Conservation (phyloP, 2,329 filamentous ascomycete species). For the Phaeosphaeria sp. region DNA sequence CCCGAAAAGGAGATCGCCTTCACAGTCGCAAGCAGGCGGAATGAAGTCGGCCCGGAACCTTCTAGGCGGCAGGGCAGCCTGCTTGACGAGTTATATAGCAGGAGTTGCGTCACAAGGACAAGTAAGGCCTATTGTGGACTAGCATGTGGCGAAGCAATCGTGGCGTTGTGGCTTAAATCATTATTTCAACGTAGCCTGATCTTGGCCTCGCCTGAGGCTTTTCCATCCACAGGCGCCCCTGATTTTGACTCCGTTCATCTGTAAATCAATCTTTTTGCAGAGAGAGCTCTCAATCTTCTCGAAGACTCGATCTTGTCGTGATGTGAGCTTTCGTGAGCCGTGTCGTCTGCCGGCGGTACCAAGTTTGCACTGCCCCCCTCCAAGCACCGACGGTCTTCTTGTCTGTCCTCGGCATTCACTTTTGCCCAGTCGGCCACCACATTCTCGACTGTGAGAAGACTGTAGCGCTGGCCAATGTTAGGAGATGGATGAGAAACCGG, state of each 20-base stretch:
- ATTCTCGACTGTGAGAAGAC: slow-evolving; percentile 4
- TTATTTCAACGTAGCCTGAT: background rate
- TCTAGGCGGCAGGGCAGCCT: background rate
- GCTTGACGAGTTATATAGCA: background rate
- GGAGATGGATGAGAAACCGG: background rate
- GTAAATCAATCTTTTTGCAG: background rate
- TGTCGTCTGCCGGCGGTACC: background rate
- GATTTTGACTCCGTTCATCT: background rate
- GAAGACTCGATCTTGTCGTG: background rate
- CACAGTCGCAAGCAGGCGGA: background rate
- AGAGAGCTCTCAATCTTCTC: background rate
- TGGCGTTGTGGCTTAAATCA: background rate
- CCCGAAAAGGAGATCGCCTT: background rate
- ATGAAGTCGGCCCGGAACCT: background rate
- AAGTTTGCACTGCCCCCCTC: slow-evolving; percentile 13
- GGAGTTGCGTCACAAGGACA: background rate
- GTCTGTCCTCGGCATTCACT: slow-evolving; percentile 8
- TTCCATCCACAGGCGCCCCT: background rate
- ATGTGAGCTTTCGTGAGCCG: background rate
- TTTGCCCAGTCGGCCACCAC: background rate
- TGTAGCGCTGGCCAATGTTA: background rate
- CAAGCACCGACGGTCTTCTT: slow-evolving; percentile 10
- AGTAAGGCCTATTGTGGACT: background rate
- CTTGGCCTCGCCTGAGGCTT: background rate
- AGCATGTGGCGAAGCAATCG: background rate